Conservation (phyloP, 495 filamentous ascomycete species). For the Cudoniella acicularis region DNA sequence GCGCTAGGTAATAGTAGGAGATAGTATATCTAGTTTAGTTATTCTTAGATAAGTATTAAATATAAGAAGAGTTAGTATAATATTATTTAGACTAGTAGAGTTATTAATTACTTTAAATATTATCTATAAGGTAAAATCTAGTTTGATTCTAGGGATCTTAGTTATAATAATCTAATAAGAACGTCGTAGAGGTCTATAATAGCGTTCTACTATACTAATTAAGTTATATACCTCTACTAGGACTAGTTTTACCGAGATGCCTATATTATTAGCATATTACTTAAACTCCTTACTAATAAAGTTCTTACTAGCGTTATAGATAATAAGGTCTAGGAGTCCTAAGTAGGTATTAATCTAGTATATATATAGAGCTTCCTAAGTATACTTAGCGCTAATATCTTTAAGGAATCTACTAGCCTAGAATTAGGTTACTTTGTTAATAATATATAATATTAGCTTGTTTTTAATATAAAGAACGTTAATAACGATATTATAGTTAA, state of each 20-base stretch:
- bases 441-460: background rate
- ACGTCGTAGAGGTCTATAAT: background rate
- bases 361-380: conserved; percentile 12
- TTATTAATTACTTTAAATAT: conserved; percentile 22
- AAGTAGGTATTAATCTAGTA: conserved; percentile 26
- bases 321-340: conserved; percentile 17
- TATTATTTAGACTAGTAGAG: conserved; percentile 8
- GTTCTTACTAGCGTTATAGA: conserved; percentile 9
- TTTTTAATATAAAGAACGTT: background rate
- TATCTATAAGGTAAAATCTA: background rate
- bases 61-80: conserved; percentile 14
- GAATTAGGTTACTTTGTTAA: background rate
- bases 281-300: background rate
- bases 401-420: background rate
- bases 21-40: background rate
- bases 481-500: background rate
- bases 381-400: background rate
- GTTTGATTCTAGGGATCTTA: background rate
- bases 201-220: background rate
- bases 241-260: background rate
- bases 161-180: background rate
- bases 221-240: background rate
- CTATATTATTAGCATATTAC: background rate
- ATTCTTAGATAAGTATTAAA: conserved; percentile 18
- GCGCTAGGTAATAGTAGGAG: background rate